Evolutionary conservation across 106 monocot genomes (phyloP), one percentile per base, ranked within the genome.

Genomic region (Acorus calamus): DNA sequence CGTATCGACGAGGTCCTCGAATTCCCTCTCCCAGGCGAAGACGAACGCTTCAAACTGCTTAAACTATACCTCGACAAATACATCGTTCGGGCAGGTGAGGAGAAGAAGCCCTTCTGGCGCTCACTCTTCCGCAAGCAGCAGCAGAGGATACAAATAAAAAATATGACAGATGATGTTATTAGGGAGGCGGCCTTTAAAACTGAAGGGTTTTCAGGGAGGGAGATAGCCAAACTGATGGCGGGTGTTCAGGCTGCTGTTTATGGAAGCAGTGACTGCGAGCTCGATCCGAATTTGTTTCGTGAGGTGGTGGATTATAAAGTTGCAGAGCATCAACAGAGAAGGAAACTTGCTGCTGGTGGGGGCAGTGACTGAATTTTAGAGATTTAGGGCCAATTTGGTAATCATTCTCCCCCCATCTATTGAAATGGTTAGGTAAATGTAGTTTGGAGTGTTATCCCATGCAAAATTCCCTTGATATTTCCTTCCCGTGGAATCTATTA

Each of bases 271-370:
- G 96, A 91, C 46, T 96, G 96, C 57, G 85, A 85, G 52, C 73
- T 96, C 11, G 80, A 61, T 57, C 57, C 91, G 0, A 69, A 47
- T 3, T 50, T 96, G 67, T 96, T 96, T 50, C 55, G 75, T 11
- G 91, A 96, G 52, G 83, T 96, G 12, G 85, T 96, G 2, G 91
- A 96, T 72, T 96, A 91, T 61, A 96, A 96, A 71, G 91, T 88
- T 55, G 91, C 91, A 2, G 96, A 96, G 78, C 96, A 96, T 65
- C 77, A 79, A 56, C 96, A 96, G 74, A 75, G 96, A 63, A 80
- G 70, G 65, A 85, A 79, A 62, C 72, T 96, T 61, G 83, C 93
- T 60, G 66, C 64, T 59, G 43, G 55, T 11, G 85, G 73, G 59
- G 67, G 63, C 60, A 28, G 67, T 56, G 59, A 65, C 50, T 79